A percentile compares a stretch with the other conserved stretches of the same genome.
These are phyloP conservation scores for Samsoniella hepiali DNA, from an alignment of 2,329 filamentous ascomycete genomes.

Conservation along the genomic window DNA sequence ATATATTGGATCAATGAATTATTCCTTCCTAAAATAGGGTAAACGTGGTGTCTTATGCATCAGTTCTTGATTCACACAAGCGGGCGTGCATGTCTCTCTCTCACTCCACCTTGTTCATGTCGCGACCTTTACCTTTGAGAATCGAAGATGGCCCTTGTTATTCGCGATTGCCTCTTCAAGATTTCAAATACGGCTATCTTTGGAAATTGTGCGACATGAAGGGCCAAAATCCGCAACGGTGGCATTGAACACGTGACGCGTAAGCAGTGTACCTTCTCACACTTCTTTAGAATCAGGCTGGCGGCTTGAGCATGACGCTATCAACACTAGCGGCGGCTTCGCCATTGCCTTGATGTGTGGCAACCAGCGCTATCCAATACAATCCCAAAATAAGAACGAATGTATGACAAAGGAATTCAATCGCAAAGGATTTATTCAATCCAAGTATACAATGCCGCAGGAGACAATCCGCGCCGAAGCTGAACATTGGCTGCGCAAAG, in stretches of 20 bases:
- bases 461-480: not conserved
- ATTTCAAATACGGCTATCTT: too few relatives aligned
- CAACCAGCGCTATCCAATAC: not conserved
- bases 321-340: not conserved
- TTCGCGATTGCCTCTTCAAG: too few relatives aligned
- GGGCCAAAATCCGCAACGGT: not conserved
- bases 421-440: not conserved
- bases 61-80: too few relatives aligned
- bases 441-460: not conserved
- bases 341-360: too few relatives aligned
- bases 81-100: too few relatives aligned
- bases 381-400: not conserved
- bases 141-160: too few relatives aligned
- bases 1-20: too few relatives aligned
- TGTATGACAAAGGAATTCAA: rapidly evolving
- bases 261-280: not conserved
- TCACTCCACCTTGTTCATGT: too few relatives aligned
- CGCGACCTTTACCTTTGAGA: too few relatives aligned
- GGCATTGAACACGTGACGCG: not conserved
- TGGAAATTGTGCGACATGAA: too few relatives aligned
- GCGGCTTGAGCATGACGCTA: not conserved
- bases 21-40: too few relatives aligned
- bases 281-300: not conserved
- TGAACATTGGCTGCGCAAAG: not conserved
- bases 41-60: too few relatives aligned